Conservation (phyloP, 2,329 filamentous ascomycete genomes). For the Fusarium metavorans region DNA sequence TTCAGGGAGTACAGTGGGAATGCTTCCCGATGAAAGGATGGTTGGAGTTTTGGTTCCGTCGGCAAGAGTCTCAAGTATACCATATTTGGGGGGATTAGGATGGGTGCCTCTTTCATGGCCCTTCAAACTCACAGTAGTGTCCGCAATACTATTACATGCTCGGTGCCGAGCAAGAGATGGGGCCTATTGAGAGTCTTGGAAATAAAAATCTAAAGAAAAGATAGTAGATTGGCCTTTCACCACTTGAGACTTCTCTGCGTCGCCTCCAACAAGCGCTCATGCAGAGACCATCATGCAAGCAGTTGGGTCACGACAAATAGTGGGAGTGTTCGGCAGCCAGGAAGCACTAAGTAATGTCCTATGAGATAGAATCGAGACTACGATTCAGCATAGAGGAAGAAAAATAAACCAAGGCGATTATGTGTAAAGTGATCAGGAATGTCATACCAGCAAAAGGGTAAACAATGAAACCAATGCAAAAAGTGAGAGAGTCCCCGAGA, state of each 20-base stretch:
- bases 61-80: neutral
- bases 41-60: neutral
- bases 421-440: no score
- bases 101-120: neutral
- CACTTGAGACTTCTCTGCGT: no score
- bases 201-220: neutral
- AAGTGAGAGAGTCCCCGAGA: constrained; percentile 16
- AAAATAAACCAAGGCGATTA: no score
- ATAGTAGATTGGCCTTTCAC: no score
- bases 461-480: neutral
- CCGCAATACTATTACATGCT: neutral
- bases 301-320: neutral
- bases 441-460: no score
- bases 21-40: neutral
- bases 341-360: no score
- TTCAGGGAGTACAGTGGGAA: neutral
- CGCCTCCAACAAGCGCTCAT: neutral
- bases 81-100: neutral
- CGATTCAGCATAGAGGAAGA: no score
- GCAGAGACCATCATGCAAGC: neutral
- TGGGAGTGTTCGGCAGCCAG: no score
- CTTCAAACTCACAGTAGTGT: neutral
- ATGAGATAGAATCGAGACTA: no score
- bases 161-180: no score
- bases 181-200: accelerated